Evolutionary conservation across 2,329 filamentous ascomycete species (phyloP).

Genomic region (Proliferodiscus dingleyae): DNA sequence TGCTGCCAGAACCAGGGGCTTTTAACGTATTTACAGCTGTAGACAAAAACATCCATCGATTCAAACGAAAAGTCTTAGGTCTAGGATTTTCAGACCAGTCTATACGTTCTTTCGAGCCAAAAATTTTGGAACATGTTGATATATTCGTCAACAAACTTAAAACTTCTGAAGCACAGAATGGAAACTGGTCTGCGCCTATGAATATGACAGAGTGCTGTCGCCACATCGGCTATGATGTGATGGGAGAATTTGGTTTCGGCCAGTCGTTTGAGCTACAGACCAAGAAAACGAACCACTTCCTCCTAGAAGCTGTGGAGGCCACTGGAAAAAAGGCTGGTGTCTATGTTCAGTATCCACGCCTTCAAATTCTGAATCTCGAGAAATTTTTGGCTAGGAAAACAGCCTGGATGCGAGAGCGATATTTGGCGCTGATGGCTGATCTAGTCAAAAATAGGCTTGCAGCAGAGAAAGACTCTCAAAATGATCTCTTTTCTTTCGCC

Average conservation of each 20-base stretch:
- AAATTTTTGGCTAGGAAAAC: too few relatives aligned
- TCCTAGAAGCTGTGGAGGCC: neutral
- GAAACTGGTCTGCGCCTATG: neutral
- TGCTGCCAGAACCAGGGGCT: neutral
- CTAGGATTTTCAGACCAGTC: neutral
- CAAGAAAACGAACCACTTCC: neutral
- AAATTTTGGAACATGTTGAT: neutral
- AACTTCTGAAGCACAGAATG: neutral
- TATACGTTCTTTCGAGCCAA: neutral
- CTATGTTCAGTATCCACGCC: neutral
- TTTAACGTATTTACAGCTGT: neutral
- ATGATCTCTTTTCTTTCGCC: conserved; percentile 2
- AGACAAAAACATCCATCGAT: neutral
- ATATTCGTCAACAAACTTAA: neutral
- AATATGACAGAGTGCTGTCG: neutral
- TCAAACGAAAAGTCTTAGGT: neutral
- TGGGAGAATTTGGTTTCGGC: conserved; percentile 1
- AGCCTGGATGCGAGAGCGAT: too few relatives aligned
- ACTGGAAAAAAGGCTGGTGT: neutral
- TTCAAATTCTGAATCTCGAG: too few relatives aligned
- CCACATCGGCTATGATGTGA: neutral
- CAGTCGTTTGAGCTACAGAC: neutral
- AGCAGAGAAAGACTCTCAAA: too few relatives aligned
- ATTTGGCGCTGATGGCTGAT: too few relatives aligned
- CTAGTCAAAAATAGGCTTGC: too few relatives aligned